Percentiles rank a stretch among this genome's conserved stretches.
These are phyloP conservation scores for Pichia scutulata DNA, from an alignment of 805 yeast genomes.

Conservation along the genomic window DNA sequence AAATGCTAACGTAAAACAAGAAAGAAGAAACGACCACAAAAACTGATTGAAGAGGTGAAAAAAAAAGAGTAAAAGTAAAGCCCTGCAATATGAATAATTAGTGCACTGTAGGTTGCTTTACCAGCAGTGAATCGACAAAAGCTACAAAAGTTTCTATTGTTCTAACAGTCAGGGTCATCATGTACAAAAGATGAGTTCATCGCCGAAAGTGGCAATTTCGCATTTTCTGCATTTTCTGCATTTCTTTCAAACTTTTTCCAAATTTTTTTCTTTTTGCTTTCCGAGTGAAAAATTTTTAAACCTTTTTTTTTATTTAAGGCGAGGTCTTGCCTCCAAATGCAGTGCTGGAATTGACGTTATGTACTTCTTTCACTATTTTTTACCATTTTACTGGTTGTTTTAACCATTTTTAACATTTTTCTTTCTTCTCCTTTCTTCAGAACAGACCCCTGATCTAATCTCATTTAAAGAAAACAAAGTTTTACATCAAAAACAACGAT, in stretches of 20 bases:
- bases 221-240: too few relatives aligned
- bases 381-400: neutral
- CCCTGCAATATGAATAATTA: too few relatives aligned
- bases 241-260: too few relatives aligned
- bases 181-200: neutral
- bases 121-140: too few relatives aligned
- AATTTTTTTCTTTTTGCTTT: neutral
- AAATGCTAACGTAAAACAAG: too few relatives aligned
- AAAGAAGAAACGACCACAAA: too few relatives aligned
- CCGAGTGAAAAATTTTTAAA: neutral
- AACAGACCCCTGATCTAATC: slow-evolving; percentile 12
- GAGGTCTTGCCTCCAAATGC: neutral
- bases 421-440: slow-evolving; percentile 16
- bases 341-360: neutral
- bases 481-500: neutral
- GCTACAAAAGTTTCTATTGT: too few relatives aligned
- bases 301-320: neutral
- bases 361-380: neutral
- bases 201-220: neutral
- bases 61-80: too few relatives aligned
- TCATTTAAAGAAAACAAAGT: slow-evolving; percentile 3
- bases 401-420: slow-evolving; percentile 8
- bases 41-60: too few relatives aligned
- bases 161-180: neutral
- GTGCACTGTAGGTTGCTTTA: too few relatives aligned